Base-by-base conservation (phyloP, 352 stramenopile species). In the Phytophthora capsici region DNA sequence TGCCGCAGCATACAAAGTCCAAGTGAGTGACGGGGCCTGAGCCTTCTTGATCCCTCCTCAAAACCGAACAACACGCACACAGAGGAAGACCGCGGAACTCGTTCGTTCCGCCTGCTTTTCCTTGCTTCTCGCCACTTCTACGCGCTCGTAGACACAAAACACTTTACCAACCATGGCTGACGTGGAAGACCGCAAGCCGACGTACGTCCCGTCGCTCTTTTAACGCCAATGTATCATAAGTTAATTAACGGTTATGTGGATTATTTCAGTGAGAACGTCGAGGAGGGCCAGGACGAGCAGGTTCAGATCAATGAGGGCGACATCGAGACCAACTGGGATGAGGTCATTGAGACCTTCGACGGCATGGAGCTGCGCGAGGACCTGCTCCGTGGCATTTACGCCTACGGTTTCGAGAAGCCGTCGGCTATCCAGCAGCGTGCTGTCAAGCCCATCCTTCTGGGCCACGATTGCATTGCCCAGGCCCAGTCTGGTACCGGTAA, bases 321-420 rank as follows among this genome's bases (percentile, higher is more conserved):
- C 80, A 98, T 99, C 69, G 93, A 98, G 70, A 98, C 96, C 60
- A 99, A 99, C 87, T 99, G 97, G 97, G 96, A 99, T 66, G 96
- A 99, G 78, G 90, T 97, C 34, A 98, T 99, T 65, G 94, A 99
- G 71, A 97, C 91, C 19, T 99, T 99, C 77, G 98, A 99, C 77
- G 95, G 82, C 66, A 99, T 99, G 96, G 93, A 98, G 32, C 80
- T 99, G 51, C 94, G 96, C 45, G 97, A 99, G 76, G 96, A 99
- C 75, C 84, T 99, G 43, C 93, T 99, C 26, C 90, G 97, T 66
- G 98, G 98, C 57, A 99, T 99, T 75, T 99, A 99, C 83, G 96
- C 97, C 14, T 99, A 99, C 83, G 98, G 98, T 97, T 99, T 99
- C 74, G 98, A 99, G 81, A 99, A 99, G 84, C 98, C 98, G 34